These are phyloP conservation scores for Clonostachys rhizophaga DNA, from an alignment of 2,329 filamentous ascomycete genomes.

Conservation along the genomic window DNA sequence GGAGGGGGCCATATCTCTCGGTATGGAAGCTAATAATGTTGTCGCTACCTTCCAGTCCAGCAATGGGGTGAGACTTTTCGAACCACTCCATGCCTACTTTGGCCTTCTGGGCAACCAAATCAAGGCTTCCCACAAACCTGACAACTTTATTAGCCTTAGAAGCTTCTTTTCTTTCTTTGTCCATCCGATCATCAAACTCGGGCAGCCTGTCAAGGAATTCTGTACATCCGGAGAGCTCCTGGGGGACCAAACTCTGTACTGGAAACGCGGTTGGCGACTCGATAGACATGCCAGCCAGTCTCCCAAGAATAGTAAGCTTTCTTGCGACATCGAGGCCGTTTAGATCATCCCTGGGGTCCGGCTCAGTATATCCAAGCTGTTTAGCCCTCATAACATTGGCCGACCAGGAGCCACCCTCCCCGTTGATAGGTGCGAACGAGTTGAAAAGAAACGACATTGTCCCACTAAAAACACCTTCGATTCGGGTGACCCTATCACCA, in stretches of 20 bases:
- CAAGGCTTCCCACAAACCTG: conserved; percentile 89
- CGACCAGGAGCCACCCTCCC: conserved; percentile 76
- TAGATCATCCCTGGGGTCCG: conserved; percentile 79
- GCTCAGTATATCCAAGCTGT: conserved; percentile 87
- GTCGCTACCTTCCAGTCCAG: conserved; percentile 90
- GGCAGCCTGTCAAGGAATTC: conserved; percentile 82
- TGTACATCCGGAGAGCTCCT: conserved; percentile 71
- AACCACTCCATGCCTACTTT: conserved; percentile 92
- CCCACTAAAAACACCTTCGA: conserved; percentile 96
- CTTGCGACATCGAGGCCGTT: conserved; percentile 87
- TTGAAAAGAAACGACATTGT: conserved; percentile 99
- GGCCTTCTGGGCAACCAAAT: conserved; percentile 72
- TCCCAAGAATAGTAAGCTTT: conserved; percentile 93
- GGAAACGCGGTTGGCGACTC: conserved; percentile 85
- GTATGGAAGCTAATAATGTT: conserved; percentile 99
- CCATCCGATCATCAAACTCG: conserved; percentile 86
- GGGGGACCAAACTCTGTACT: conserved; percentile 88
- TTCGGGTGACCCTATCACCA: conserved; percentile 84
- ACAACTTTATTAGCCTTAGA: conserved; percentile 86
- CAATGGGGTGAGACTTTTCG: conserved; percentile 80
- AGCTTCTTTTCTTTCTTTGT: conserved; percentile 54
- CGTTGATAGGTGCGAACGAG: conserved; percentile 80
- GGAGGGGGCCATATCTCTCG: conserved; percentile 78
- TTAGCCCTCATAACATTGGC: conserved; percentile 90
- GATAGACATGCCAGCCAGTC: conserved; percentile 76